These are phyloP conservation scores for Alnus glutinosa DNA, from an alignment of 306 rosid genomes.

Conservation along the genomic window DNA sequence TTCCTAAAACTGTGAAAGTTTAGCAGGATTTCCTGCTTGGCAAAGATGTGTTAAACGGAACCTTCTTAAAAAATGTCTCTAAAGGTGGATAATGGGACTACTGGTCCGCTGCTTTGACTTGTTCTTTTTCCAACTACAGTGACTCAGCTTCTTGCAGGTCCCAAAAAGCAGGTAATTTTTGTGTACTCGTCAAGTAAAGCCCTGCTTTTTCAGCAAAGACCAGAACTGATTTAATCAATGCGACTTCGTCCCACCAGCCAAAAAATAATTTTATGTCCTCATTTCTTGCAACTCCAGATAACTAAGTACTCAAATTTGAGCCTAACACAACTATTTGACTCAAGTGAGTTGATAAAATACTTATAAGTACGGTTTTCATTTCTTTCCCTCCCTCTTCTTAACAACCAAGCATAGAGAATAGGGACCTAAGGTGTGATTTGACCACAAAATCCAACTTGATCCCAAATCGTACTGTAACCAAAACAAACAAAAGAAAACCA, in stretches of 20 bases:
- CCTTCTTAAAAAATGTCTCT: constrained; percentile 11
- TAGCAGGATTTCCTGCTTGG: too few relatives aligned
- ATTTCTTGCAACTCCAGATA: constrained; percentile 13
- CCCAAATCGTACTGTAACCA: neutral
- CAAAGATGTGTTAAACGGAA: neutral
- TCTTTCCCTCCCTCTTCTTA: neutral
- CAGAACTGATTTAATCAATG: too few relatives aligned
- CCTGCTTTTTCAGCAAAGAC: too few relatives aligned
- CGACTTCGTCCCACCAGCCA: too few relatives aligned
- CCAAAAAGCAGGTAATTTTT: too few relatives aligned
- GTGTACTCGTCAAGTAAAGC: too few relatives aligned
- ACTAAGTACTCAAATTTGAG: constrained; percentile 16
- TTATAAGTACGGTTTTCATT: constrained; percentile 19
- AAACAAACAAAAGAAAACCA: neutral
- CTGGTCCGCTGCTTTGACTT: constrained; percentile 19
- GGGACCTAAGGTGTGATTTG: neutral
- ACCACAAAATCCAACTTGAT: constrained; percentile 7
- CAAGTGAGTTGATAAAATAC: constrained; percentile 3
- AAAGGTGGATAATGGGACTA: constrained; percentile 24
- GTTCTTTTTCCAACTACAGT: constrained; percentile 1
- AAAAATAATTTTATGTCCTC: neutral
- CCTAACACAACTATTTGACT: constrained; percentile 13
- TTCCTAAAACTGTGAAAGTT: too few relatives aligned
- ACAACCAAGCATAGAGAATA: constrained; percentile 6
- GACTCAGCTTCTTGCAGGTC: neutral